Conservation (phyloP, 352 stramenopile species). For the Blastocystis hominis region DNA sequence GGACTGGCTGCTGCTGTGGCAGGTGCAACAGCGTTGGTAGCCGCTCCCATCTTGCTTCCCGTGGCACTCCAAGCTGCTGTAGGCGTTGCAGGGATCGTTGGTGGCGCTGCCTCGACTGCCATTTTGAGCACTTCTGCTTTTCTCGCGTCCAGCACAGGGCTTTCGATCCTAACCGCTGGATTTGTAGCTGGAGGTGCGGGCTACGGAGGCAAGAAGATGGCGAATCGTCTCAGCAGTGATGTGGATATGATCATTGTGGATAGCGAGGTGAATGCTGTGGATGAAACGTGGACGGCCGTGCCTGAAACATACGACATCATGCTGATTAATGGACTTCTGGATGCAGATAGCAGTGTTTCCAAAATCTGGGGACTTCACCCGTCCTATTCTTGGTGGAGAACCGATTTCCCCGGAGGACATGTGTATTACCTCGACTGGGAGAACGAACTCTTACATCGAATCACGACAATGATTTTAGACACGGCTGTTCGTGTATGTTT, state of each 20-base stretch:
- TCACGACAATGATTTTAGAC: not conserved
- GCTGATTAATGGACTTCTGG: not conserved
- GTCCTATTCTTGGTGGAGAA: not conserved
- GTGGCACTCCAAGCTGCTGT: not conserved
- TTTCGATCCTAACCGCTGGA: not conserved
- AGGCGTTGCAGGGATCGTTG: not conserved
- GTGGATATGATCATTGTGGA: not conserved
- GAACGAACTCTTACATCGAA: not conserved
- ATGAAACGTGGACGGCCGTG: not conserved
- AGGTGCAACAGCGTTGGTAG: not conserved
- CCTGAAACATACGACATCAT: not conserved
- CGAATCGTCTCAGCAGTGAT: not conserved
- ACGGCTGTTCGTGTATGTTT: not conserved
- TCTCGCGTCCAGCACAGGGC: not conserved
- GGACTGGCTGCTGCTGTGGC: not conserved
- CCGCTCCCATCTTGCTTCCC: not conserved
- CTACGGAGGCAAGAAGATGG: conserved; percentile 18
- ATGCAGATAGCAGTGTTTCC: not conserved
- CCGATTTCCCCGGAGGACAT: not conserved
- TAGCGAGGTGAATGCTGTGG: not conserved
- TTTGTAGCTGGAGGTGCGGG: not conserved
- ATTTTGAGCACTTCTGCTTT: not conserved
- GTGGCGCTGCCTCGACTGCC: not conserved
- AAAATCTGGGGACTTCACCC: conserved; percentile 17
- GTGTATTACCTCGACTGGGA: conserved; percentile 4